Percentiles rank a stretch among this genome's conserved stretches.
These are phyloP conservation scores for Blumeriella jaapii DNA, from an alignment of 2,329 filamentous ascomycete genomes.

Conservation along the genomic window DNA sequence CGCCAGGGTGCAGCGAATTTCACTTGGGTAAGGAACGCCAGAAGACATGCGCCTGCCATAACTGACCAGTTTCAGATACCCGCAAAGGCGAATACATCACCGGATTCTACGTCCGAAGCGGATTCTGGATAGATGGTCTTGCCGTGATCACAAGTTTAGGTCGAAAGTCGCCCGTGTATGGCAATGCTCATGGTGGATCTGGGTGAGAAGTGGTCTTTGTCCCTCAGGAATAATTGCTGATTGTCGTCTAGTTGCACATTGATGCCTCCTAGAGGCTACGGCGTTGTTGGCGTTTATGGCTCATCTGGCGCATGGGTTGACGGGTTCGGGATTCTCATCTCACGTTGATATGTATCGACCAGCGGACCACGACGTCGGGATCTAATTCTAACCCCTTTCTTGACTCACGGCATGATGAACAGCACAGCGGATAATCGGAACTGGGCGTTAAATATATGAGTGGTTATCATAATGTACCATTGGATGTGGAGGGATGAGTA, in stretches of 20 bases:
- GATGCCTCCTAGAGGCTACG: slow-evolving; percentile 81
- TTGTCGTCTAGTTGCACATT: slow-evolving; percentile 58
- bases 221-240: neutral
- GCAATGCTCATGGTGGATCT: slow-evolving; percentile 68
- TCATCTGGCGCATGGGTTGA: slow-evolving; percentile 74
- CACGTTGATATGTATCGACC: slow-evolving; percentile 43
- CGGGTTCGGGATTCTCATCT: slow-evolving; percentile 73
- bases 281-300: slow-evolving; percentile 76
- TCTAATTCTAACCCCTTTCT: too few relatives aligned
- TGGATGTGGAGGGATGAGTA: slow-evolving; percentile 1
- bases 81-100: slow-evolving; percentile 76
- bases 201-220: slow-evolving; percentile 46
- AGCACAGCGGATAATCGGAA: neutral
- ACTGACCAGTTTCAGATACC: slow-evolving; percentile 44
- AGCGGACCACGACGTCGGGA: too few relatives aligned
- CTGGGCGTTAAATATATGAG: slow-evolving; percentile 1
- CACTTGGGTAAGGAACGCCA: slow-evolving; percentile 50
- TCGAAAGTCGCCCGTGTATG: slow-evolving; percentile 76
- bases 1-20: slow-evolving; percentile 60
- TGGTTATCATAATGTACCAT: slow-evolving; percentile 8
- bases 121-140: slow-evolving; percentile 75
- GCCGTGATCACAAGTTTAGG: slow-evolving; percentile 83
- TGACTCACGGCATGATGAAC: too few relatives aligned
- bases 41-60: neutral
- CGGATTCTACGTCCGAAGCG: slow-evolving; percentile 74